Conservation (phyloP, 2,329 filamentous ascomycete genomes). For the Microcyclospora tardicrescens region DNA sequence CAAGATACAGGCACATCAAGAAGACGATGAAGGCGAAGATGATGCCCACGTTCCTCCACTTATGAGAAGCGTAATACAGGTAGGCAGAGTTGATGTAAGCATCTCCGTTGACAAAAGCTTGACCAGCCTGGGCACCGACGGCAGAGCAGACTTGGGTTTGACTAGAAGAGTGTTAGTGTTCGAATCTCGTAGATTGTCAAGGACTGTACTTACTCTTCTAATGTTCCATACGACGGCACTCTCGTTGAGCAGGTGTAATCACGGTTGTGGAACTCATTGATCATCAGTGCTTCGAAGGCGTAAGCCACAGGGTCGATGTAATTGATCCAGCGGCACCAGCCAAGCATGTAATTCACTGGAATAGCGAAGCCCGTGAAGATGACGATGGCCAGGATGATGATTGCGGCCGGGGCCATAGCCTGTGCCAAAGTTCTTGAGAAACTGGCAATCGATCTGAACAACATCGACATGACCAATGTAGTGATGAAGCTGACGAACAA, state of each 20-base stretch:
- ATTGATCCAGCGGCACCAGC: constrained; percentile 73
- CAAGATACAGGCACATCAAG: constrained; percentile 30
- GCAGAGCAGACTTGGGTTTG: constrained; percentile 27
- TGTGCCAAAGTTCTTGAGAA: constrained; percentile 53
- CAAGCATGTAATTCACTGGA: constrained; percentile 51
- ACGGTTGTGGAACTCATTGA: constrained; percentile 62
- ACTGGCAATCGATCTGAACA: constrained; percentile 72
- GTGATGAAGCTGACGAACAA: constrained; percentile 60
- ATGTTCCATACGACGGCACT: constrained; percentile 31
- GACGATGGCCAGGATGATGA: constrained; percentile 50
- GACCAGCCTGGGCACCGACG: constrained; percentile 29
- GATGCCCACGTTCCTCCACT: constrained; percentile 37
- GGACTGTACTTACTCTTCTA: constrained; percentile 8
- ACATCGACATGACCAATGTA: constrained; percentile 70
- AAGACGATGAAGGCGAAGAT: constrained; percentile 32
- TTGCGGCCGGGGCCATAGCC: constrained; percentile 42
- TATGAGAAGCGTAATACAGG: constrained; percentile 25
- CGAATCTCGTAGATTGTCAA: no score
- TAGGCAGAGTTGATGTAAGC: constrained; percentile 22
- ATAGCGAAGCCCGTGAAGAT: constrained; percentile 55
- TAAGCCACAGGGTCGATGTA: constrained; percentile 71
- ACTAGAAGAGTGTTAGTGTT: constrained; percentile 17
- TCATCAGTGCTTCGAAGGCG: constrained; percentile 57
- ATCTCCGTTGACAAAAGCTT: constrained; percentile 26
- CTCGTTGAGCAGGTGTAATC: constrained; percentile 38